Evolutionary conservation across 768 basidiomycete species (phyloP).

Genomic region (Amanita rimosa): DNA sequence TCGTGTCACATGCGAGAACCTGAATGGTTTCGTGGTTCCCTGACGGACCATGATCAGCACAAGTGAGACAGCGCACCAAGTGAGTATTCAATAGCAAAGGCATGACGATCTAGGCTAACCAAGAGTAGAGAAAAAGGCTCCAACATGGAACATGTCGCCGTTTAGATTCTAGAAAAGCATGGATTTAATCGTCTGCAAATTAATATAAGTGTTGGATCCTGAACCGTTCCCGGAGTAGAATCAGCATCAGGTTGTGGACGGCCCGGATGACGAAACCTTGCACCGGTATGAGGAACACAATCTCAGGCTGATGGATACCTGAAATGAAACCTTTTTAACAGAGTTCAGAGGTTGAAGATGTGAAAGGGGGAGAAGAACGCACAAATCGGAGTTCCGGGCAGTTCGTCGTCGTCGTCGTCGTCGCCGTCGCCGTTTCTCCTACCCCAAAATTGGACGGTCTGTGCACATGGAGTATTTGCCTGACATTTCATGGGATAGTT

Average conservation of each 20-base stretch:
- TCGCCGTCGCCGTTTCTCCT: too few relatives aligned
- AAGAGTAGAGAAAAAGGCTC: not conserved
- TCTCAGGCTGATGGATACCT: not conserved
- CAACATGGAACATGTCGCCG: not conserved
- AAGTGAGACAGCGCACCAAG: not conserved
- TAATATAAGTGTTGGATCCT: not conserved
- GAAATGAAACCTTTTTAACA: not conserved
- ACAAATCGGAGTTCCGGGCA: too few relatives aligned
- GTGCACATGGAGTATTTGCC: too few relatives aligned
- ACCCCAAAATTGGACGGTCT: too few relatives aligned
- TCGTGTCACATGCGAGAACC: not conserved
- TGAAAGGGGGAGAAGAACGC: not conserved
- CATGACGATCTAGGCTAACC: too few relatives aligned
- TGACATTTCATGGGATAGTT: too few relatives aligned
- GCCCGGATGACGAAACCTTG: not conserved
- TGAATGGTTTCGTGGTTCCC: not conserved
- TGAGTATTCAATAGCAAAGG: too few relatives aligned
- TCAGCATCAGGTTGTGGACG: not conserved
- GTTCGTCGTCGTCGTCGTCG: too few relatives aligned
- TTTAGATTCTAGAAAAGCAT: not conserved
- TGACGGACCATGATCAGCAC: not conserved
- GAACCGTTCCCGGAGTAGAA: not conserved
- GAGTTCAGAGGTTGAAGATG: not conserved
- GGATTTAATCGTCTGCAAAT: not conserved
- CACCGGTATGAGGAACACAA: not conserved